Conservation (phyloP, 2,329 filamentous ascomycete species). For the Amesomyces nigricolor region DNA sequence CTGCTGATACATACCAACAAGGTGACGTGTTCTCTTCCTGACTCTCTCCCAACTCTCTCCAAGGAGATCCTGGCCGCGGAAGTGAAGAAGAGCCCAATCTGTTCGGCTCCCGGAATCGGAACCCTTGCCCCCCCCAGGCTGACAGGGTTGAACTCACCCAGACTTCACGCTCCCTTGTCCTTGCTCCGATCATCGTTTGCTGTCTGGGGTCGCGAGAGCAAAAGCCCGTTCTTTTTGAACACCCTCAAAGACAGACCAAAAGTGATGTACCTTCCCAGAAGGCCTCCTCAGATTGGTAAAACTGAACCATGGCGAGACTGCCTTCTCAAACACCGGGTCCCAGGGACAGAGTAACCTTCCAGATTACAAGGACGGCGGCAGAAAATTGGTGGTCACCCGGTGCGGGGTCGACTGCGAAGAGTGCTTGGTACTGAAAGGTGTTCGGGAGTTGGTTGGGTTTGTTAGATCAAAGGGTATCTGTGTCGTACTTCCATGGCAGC, state of each 20-base stretch:
- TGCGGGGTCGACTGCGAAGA: not conserved
- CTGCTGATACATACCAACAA: not conserved
- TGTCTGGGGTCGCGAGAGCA: constrained; percentile 5
- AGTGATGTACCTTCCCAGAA: constrained; percentile 17
- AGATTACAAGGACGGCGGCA: constrained; percentile 14
- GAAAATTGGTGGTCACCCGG: not conserved
- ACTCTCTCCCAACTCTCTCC: not conserved
- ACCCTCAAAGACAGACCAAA: constrained; percentile 4
- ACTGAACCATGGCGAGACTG: constrained; percentile 3
- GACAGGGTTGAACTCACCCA: not conserved
- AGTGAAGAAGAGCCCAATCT: not conserved
- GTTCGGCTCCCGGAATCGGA: constrained; percentile 3
- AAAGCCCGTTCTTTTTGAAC: constrained; percentile 17
- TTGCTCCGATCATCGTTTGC: constrained; percentile 7
- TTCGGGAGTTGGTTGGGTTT: not conserved
- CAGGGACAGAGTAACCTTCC: not conserved
- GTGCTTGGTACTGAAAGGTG: not conserved
- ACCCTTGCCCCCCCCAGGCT: not conserved
- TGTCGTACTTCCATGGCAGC: not conserved
- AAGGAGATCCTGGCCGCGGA: not conserved
- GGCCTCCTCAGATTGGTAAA: constrained; percentile 19
- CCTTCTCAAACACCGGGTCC: not conserved
- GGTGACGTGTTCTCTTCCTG: not conserved
- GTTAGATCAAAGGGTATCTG: not conserved
- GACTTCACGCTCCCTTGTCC: constrained; percentile 4